Percentiles rank a stretch among this genome's conserved stretches.
Evolutionary conservation across 495 filamentous ascomycete species (phyloP).

Genomic region (Lindgomyces ingoldianus): DNA sequence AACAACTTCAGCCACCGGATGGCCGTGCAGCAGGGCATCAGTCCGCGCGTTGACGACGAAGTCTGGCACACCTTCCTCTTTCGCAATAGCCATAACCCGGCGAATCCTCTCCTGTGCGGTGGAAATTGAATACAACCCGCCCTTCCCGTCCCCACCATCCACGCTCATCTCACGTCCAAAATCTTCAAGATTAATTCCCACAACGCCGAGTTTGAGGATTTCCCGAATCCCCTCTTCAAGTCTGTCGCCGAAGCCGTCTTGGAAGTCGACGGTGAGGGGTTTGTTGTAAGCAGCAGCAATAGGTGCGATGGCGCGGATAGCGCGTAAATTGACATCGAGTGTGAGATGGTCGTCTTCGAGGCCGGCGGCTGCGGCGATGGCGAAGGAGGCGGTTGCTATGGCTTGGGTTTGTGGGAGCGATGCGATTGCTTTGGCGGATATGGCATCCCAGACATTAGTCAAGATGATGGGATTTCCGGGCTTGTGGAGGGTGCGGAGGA

Average conservation of each 20-base stretch:
- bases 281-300: conserved; percentile 13
- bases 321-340: conserved; percentile 43
- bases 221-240: conserved; percentile 26
- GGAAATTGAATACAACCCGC: conserved; percentile 7
- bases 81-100: conserved; percentile 17
- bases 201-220: conserved; percentile 15
- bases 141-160: no score
- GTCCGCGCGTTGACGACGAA: conserved; percentile 35
- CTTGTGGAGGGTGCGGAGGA: conserved; percentile 51
- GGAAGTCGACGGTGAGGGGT: conserved; percentile 33
- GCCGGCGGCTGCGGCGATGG: conserved; percentile 50
- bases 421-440: conserved; percentile 50
- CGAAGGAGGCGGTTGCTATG: conserved; percentile 57
- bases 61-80: conserved; percentile 28
- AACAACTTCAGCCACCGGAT: conserved; percentile 23
- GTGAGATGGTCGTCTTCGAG: conserved; percentile 50
- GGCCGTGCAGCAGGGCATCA: conserved; percentile 29
- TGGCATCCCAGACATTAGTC: conserved; percentile 55
- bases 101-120: conserved; percentile 19
- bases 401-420: conserved; percentile 49
- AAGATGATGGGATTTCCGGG: conserved; percentile 54
- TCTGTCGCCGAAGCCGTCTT: conserved; percentile 32
- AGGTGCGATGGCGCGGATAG: conserved; percentile 22
- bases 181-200: conserved; percentile 36
- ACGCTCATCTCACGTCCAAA: conserved; percentile 20